Percentiles rank a stretch among this genome's conserved stretches.
These are phyloP conservation scores for Schoenoplectus triqueter DNA, from an alignment of 202 grass and related monocot species.

Conservation along the genomic window DNA sequence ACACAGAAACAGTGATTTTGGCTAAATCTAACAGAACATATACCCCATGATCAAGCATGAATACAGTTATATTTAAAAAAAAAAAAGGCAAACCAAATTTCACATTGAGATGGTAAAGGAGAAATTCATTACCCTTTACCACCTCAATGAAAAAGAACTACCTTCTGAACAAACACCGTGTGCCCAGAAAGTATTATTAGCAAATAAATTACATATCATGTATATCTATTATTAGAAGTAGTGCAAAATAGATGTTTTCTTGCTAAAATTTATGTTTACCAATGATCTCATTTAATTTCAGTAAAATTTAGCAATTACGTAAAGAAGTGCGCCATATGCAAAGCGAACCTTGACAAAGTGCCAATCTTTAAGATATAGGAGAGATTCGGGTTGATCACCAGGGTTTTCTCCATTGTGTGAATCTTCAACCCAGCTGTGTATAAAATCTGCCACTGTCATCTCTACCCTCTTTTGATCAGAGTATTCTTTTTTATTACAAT, in stretches of 20 bases:
- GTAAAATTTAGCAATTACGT: neutral
- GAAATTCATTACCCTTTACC: neutral
- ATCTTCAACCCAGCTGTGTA: slow-evolving; percentile 49
- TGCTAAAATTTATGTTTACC: neutral
- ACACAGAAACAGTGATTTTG: slow-evolving; percentile 17
- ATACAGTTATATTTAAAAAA: neutral
- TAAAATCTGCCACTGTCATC: slow-evolving; percentile 78
- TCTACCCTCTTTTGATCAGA: slow-evolving; percentile 79
- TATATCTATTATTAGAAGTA: neutral
- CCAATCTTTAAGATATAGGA: slow-evolving; percentile 93
- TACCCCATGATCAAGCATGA: neutral
- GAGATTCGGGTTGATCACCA: slow-evolving; percentile 30
- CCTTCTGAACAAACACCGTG: neutral
- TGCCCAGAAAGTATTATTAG: too few relatives aligned
- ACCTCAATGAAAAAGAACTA: neutral
- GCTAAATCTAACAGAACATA: too few relatives aligned
- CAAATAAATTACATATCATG: neutral
- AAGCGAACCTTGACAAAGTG: slow-evolving; percentile 81
- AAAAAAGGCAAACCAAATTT: neutral
- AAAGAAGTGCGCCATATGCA: neutral
- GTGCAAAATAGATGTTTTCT: too few relatives aligned
- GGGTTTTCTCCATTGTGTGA: slow-evolving; percentile 25
- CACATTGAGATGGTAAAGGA: neutral
- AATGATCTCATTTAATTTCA: neutral
- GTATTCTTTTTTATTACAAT: slow-evolving; percentile 70